phyloP scores from a whole-genome alignment of 2,329 filamentous ascomycete genomes.

The Paracoccidioides brasiliensis region DNA sequence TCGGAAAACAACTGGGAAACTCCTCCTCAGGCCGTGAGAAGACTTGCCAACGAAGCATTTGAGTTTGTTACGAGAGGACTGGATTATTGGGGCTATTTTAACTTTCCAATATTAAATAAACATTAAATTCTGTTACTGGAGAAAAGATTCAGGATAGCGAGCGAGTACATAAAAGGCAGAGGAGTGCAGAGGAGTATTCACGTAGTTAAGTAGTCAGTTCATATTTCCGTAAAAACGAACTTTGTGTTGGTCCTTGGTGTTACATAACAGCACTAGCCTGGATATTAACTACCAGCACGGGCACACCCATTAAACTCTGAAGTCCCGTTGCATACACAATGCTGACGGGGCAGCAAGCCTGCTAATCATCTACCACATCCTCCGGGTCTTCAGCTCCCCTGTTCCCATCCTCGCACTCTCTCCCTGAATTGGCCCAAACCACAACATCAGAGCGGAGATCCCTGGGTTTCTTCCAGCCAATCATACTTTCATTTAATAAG shows the following conservation, averaged over 20 bases:
- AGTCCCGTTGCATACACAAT: neutral
- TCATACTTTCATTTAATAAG: constrained; percentile 57
- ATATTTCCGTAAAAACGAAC: neutral
- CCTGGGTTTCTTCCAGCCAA: constrained; percentile 47
- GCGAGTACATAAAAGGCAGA: neutral
- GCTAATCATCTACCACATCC: neutral
- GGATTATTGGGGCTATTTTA: neutral
- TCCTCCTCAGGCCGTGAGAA: constrained; percentile 42
- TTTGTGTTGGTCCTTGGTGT: neutral
- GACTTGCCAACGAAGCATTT: too few relatives aligned
- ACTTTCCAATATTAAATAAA: neutral
- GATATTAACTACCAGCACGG: too few relatives aligned
- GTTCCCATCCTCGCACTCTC: neutral
- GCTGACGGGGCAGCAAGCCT: neutral
- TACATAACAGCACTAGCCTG: neutral
- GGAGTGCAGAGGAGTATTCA: too few relatives aligned
- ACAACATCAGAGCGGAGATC: constrained; percentile 12
- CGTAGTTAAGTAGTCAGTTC: neutral
- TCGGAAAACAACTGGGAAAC: constrained; percentile 71
- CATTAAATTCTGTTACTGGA: neutral
- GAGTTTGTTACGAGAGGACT: neutral
- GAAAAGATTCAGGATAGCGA: too few relatives aligned
- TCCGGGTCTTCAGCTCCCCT: neutral
- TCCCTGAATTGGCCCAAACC: constrained; percentile 5
- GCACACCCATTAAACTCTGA: neutral